Base-by-base conservation (phyloP, 2,329 filamentous ascomycete genomes). In the Parastagonospora avenae region DNA sequence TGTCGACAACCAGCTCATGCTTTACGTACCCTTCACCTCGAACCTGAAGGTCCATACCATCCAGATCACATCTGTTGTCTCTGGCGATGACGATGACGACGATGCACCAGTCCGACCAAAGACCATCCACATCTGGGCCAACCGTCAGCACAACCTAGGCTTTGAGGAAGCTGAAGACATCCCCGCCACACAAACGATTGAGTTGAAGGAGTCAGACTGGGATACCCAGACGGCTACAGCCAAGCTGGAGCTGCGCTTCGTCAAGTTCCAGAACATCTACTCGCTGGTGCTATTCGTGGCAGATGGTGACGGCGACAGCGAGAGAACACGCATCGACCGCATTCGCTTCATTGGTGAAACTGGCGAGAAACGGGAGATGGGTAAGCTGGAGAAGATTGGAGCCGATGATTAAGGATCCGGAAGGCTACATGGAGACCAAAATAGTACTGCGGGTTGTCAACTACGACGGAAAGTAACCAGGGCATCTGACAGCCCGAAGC, bases 191-290 rank as follows among this genome's bases (percentile, higher is more conserved):
- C 94, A 99, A 75, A 82, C 81, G 45, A 85, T 97, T 52, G 87
- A 87, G 64, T 81, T 99, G 37, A 80, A 82, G 54, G 79, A 86
- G 39, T 81, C 83, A 45, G 91, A 96, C 68, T 99, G 94, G 93
- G 77, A 81, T 54, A 63, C 71, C 54, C 72, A 76, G 63, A 81
- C 79, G 2, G 76, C 74, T 14, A 82, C 79, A 1, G 79, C 79
- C 14, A 80, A 78, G 66, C 61, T 81, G 27, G 78, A 81, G 74
- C 77, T 97, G 64, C 89, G 92, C 11, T 97, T 93, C 68, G 94
- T 99, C 76, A 97, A 97, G 78, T 99, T 97, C 80, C 94, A 97
- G 77, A 95, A 92, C 70, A 89, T 97, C 46, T 89, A 86, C 52
- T 94, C 87, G 55, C 71, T 99, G 64, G 88, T 96, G 14, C 64